Percentiles rank a stretch among this genome's conserved stretches.
phyloP scores from a whole-genome alignment of 768 basidiomycete species.

The Cystobasidiopsis lactophilus region DNA sequence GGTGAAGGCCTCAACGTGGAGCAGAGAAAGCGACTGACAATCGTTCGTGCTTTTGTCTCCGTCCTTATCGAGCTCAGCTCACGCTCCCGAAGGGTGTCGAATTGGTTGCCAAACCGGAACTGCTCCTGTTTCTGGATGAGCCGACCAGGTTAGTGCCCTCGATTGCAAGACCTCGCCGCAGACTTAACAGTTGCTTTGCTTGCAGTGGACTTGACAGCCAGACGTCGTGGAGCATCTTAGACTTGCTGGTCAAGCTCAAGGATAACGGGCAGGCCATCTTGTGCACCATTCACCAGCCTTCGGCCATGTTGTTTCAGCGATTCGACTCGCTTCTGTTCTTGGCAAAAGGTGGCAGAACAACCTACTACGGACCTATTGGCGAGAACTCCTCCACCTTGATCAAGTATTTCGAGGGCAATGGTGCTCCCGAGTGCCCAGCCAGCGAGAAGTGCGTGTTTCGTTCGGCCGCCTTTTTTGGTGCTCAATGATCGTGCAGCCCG shows the following conservation, averaged over 20 bases:
- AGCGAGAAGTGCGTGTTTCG: slow-evolving; percentile 27
- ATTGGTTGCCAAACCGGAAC: slow-evolving; percentile 47
- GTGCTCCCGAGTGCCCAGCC: slow-evolving; percentile 37
- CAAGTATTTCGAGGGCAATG: slow-evolving; percentile 48
- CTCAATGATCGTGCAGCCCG: too few relatives aligned
- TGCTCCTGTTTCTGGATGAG: slow-evolving; percentile 70
- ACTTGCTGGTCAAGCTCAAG: slow-evolving; percentile 49
- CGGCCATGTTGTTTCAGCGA: slow-evolving; percentile 55
- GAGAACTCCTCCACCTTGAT: slow-evolving; percentile 40
- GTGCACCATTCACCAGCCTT: slow-evolving; percentile 43
- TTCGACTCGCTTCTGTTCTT: slow-evolving; percentile 14
- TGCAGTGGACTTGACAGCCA: slow-evolving; percentile 38
- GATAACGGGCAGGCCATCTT: slow-evolving; percentile 63
- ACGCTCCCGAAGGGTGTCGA: slow-evolving; percentile 33
- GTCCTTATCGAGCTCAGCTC: slow-evolving; percentile 26
- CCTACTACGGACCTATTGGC: slow-evolving; percentile 30
- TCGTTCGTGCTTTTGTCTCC: slow-evolving; percentile 50
- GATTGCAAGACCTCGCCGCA: background rate
- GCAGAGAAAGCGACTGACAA: slow-evolving; percentile 37
- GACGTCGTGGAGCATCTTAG: slow-evolving; percentile 25
- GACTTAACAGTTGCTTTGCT: background rate
- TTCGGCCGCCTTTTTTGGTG: background rate
- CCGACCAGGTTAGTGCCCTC: slow-evolving; percentile 32
- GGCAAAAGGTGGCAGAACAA: slow-evolving; percentile 5
- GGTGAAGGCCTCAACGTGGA: slow-evolving; percentile 29